A percentile compares a stretch with the other conserved stretches of the same genome.
Evolutionary conservation across 163 green algal genomes (phyloP).

Genomic region (Volvox carteri): DNA sequence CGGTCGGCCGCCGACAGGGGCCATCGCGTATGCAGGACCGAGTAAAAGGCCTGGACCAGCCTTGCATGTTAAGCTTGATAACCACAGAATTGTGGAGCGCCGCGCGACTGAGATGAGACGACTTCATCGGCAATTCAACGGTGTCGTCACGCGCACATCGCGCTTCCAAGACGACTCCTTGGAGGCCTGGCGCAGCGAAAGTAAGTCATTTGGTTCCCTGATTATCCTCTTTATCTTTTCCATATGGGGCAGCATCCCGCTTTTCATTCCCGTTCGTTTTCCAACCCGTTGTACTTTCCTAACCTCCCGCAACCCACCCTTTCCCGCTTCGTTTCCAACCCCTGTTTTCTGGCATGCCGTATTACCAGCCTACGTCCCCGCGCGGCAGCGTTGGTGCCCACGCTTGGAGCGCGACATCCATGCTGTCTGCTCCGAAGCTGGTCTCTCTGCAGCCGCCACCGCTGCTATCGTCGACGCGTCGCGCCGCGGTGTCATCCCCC

Average conservation of each 20-base stretch:
- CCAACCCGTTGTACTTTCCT: neutral
- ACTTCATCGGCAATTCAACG: slow-evolving; percentile 27
- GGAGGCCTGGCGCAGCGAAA: neutral
- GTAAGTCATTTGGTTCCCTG: neutral
- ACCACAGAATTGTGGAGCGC: slow-evolving; percentile 17
- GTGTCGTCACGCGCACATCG: slow-evolving; percentile 15
- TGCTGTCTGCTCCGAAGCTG: slow-evolving; percentile 40
- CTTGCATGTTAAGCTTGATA: slow-evolving; percentile 10
- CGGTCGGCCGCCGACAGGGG: slow-evolving; percentile 6
- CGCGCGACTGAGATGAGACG: slow-evolving; percentile 14
- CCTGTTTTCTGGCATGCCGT: neutral
- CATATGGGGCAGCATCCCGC: too few species aligned
- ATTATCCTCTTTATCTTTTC: too few species aligned
- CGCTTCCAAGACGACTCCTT: slow-evolving; percentile 20
- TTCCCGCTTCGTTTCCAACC: neutral
- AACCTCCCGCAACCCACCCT: neutral
- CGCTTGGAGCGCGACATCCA: slow-evolving; percentile 14
- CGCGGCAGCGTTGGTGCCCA: slow-evolving; percentile 38
- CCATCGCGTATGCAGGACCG: neutral
- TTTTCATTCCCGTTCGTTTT: neutral
- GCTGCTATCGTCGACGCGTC: neutral
- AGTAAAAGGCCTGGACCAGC: neutral
- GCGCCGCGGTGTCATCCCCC: neutral
- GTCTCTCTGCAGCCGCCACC: slow-evolving; percentile 3
- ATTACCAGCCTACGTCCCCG: slow-evolving; percentile 10